These are phyloP conservation scores for Aspergillus uvarum DNA, from an alignment of 2,329 filamentous ascomycete species.

Conservation along the genomic window DNA sequence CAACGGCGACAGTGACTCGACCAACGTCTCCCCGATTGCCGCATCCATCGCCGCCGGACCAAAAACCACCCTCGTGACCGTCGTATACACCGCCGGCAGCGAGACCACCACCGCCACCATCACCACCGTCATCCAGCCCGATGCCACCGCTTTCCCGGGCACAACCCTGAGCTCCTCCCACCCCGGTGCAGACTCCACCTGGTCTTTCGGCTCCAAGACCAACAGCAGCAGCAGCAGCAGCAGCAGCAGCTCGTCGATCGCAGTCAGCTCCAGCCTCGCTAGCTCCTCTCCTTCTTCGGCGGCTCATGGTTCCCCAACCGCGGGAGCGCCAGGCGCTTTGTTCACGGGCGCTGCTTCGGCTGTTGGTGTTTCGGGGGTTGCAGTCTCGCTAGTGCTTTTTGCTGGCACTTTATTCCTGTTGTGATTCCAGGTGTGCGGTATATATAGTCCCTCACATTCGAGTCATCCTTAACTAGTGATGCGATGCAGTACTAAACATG, in stretches of 20 bases:
- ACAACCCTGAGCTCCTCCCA: background rate
- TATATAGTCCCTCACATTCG: no score
- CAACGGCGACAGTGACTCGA: background rate
- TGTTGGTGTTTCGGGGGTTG: background rate
- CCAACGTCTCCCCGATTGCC: background rate
- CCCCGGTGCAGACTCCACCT: background rate
- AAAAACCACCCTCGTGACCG: background rate
- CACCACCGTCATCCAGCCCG: background rate
- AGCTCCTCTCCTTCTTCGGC: background rate
- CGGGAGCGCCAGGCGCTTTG: background rate
- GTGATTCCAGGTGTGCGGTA: no score
- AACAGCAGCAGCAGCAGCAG: background rate
- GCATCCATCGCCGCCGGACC: background rate
- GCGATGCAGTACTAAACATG: no score
- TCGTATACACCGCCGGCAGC: background rate
- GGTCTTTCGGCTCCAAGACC: background rate
- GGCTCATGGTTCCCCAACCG: background rate
- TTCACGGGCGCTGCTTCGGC: background rate
- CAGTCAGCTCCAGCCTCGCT: background rate
- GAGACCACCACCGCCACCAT: background rate
- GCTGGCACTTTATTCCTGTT: no score
- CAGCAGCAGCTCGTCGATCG: background rate
- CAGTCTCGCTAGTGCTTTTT: no score
- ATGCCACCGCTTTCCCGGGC: background rate
- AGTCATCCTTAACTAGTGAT: no score